Evolutionary conservation across 2,329 filamentous ascomycete genomes (phyloP).

Genomic region (Fulvia fulva): DNA sequence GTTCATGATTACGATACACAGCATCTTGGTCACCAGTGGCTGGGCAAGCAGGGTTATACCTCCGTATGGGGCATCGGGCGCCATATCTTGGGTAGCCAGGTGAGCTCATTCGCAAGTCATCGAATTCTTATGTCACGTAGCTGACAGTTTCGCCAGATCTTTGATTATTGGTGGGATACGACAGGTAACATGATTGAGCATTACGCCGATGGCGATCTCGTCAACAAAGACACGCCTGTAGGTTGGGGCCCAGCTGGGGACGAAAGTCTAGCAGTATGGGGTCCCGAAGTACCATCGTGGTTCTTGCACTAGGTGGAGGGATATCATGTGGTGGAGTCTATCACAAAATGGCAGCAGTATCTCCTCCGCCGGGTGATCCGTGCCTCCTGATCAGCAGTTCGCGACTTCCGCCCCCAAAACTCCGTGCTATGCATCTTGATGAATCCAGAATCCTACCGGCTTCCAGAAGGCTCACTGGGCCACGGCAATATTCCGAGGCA

Average conservation of each 20-base stretch:
- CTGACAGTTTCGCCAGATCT: constrained; percentile 43
- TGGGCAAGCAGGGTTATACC: constrained; percentile 58
- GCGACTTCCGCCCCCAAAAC: not conserved
- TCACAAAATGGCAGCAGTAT: not conserved
- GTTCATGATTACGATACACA: constrained; percentile 70
- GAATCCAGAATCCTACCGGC: not conserved
- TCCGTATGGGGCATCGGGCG: constrained; percentile 68
- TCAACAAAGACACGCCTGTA: constrained; percentile 51
- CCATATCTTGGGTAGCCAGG: constrained; percentile 13
- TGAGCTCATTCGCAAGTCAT: not conserved
- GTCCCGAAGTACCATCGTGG: constrained; percentile 27
- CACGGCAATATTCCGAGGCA: not conserved
- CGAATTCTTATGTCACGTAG: not conserved
- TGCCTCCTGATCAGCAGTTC: not conserved
- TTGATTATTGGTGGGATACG: constrained; percentile 62
- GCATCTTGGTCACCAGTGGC: constrained; percentile 65
- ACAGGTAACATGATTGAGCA: constrained; percentile 26
- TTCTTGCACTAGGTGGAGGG: constrained; percentile 4
- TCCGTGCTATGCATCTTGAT: constrained; percentile 1
- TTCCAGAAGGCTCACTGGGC: not conserved
- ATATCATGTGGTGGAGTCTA: not conserved
- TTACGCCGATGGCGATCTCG: constrained; percentile 66
- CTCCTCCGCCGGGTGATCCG: not conserved
- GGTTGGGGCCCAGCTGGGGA: constrained; percentile 37
- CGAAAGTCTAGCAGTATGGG: constrained; percentile 29